These are phyloP conservation scores for Astrocystis sublimbata DNA, from an alignment of 495 filamentous ascomycete genomes.

Conservation along the genomic window DNA sequence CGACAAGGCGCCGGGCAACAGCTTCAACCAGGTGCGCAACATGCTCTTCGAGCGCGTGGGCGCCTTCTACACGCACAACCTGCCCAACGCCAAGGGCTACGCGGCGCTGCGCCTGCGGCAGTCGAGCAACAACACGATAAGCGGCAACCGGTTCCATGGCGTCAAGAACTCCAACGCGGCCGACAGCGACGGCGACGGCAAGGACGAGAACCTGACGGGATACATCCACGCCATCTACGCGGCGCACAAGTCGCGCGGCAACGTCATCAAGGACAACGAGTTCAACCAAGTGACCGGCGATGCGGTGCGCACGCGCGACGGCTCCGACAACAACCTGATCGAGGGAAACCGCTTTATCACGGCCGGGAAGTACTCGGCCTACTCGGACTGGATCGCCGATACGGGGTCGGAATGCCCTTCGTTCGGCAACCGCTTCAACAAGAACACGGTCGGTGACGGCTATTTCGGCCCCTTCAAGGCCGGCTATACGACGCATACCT, in stretches of 20 bases:
- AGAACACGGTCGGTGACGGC: slow-evolving; percentile 9
- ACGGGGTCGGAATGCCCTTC: slow-evolving; percentile 10
- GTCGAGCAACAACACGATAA: slow-evolving; percentile 13
- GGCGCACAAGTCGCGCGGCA: background rate
- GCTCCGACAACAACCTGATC: slow-evolving; percentile 8
- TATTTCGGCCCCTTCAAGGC: slow-evolving; percentile 10
- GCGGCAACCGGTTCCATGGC: slow-evolving; percentile 14
- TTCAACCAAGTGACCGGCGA: slow-evolving; percentile 14
- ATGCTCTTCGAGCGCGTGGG: slow-evolving; percentile 17
- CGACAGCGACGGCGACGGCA: background rate
- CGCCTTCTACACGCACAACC: slow-evolving; percentile 5
- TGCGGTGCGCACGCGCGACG: slow-evolving; percentile 14
- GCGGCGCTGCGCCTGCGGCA: slow-evolving; percentile 7
- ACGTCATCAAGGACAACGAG: slow-evolving; percentile 7
- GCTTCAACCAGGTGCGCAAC: slow-evolving; percentile 2
- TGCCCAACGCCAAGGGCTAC: slow-evolving; percentile 6
- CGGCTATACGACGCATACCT: slow-evolving; percentile 9
- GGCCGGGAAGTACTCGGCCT: slow-evolving; percentile 16
- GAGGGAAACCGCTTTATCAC: slow-evolving; percentile 4
- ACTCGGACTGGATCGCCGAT: slow-evolving; percentile 16
- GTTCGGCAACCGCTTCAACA: slow-evolving; percentile 1
- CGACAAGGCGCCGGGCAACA: slow-evolving; percentile 12
- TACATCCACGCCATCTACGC: slow-evolving; percentile 15
- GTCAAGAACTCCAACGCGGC: slow-evolving; percentile 13
- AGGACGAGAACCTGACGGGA: background rate